Percentiles rank a stretch among this genome's conserved stretches.
Evolutionary conservation across 2,329 filamentous ascomycete genomes (phyloP).

Genomic region (Colletotrichum brevisporum): DNA sequence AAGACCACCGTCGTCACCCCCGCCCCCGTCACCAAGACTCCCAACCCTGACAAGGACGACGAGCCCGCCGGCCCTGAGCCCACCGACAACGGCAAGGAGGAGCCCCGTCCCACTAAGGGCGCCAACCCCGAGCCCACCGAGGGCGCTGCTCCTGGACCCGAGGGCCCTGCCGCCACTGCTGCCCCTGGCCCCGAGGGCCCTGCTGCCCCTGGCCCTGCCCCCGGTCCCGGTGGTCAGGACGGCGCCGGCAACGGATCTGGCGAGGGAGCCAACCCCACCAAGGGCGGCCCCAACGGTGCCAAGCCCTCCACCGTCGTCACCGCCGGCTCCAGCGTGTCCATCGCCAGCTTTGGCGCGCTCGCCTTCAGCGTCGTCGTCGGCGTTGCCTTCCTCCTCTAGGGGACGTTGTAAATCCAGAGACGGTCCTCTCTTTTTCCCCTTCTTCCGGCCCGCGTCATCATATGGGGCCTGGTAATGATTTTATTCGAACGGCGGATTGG

Average conservation of each 20-base stretch:
- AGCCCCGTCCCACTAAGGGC: background rate
- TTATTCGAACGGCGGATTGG: slow-evolving; percentile 27
- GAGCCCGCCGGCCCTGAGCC: background rate
- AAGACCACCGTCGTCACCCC: slow-evolving; percentile 37
- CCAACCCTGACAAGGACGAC: background rate
- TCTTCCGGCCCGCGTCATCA: slow-evolving; percentile 16
- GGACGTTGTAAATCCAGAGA: slow-evolving; percentile 8
- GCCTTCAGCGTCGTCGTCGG: slow-evolving; percentile 36
- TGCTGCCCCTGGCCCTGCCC: background rate
- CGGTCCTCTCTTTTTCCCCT: slow-evolving; percentile 11
- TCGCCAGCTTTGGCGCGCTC: slow-evolving; percentile 39
- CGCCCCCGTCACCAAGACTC: slow-evolving; percentile 17
- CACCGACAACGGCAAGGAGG: background rate
- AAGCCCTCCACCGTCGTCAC: slow-evolving; percentile 10
- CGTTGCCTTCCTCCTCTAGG: slow-evolving; percentile 38
- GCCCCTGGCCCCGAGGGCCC: background rate
- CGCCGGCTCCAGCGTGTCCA: slow-evolving; percentile 39
- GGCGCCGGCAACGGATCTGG: too few species aligned
- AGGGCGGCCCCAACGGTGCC: background rate
- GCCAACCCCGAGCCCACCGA: background rate
- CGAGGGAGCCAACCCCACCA: background rate
- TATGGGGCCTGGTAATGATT: slow-evolving; percentile 14
- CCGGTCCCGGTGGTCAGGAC: background rate
- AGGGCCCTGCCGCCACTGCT: background rate
- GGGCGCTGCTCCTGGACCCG: background rate